Conservation (phyloP, 1,284 basidiomycete species). For the Leccinum pseudoinsigne region DNA sequence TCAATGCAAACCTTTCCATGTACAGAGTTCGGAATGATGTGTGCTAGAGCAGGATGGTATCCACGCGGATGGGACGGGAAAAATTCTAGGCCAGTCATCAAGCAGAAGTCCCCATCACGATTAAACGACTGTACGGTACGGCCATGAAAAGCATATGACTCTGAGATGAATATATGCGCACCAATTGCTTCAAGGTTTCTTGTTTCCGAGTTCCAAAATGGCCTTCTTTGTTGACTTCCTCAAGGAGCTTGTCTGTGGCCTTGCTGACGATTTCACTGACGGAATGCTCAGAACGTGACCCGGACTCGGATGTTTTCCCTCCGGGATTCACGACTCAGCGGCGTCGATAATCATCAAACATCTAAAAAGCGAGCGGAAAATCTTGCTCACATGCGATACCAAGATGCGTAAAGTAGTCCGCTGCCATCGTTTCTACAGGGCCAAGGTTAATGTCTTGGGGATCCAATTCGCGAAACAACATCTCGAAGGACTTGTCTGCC, state of each 20-base stretch:
- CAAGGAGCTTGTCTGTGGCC: not conserved
- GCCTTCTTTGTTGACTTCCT: not conserved
- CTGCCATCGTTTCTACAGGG: slow-evolving; percentile 4
- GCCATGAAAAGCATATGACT: not conserved
- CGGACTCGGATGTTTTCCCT: not conserved
- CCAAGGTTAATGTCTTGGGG: not conserved
- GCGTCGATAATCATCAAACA: not conserved
- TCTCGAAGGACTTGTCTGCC: not conserved
- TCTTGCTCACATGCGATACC: slow-evolving; percentile 10
- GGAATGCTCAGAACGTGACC: not conserved
- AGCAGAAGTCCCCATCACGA: not conserved
- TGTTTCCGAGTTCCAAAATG: not conserved
- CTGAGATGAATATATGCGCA: not conserved
- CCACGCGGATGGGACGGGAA: not conserved
- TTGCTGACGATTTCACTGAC: not conserved
- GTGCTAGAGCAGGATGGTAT: no score
- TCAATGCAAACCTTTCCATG: not conserved
- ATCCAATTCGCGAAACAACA: slow-evolving; percentile 6
- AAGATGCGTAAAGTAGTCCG: slow-evolving; percentile 6
- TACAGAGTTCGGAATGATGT: not conserved
- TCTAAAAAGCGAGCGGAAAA: not conserved
- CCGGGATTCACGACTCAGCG: not conserved
- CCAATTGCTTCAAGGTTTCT: not conserved
- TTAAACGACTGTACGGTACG: not conserved
- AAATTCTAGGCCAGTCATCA: not conserved